A percentile compares a stretch with the other conserved stretches of the same genome.
Conservation (phyloP, 192 early-diverging fungal genomes). For the Piromyces sp. region DNA sequence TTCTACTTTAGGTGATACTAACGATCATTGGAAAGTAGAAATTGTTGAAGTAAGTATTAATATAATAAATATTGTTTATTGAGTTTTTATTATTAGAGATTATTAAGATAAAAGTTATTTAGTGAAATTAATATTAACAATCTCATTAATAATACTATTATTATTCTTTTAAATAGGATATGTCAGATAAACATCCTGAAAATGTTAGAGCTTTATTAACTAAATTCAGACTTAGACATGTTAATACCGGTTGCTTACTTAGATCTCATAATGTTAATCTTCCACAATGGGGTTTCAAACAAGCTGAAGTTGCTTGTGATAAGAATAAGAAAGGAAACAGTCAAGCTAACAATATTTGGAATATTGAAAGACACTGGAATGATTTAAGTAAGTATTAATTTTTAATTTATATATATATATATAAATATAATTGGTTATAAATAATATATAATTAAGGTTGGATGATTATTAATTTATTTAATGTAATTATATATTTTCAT, state of each 20-base stretch:
- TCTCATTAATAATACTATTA: no score
- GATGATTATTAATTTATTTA: slow-evolving; percentile 3
- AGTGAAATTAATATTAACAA: no score
- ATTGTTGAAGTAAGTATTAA: slow-evolving; percentile 21
- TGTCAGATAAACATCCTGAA: slow-evolving; percentile 12
- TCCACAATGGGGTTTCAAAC: not conserved
- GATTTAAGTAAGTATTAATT: slow-evolving; percentile 9
- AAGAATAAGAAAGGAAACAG: not conserved
- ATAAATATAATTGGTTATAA: no score
- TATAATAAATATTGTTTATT: no score
- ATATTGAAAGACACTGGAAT: slow-evolving; percentile 20
- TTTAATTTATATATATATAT: no score
- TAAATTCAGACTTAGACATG: not conserved
- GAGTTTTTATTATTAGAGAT: no score
- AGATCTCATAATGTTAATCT: not conserved
- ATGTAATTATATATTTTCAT: not conserved
- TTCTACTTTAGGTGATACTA: slow-evolving; percentile 65
- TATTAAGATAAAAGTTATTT: no score
- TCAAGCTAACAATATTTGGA: slow-evolving; percentile 10
- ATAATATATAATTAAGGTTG: no score
- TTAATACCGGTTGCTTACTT: not conserved
- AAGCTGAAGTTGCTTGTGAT: not conserved
- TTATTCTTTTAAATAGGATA: not conserved
- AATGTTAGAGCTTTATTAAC: slow-evolving; percentile 37
- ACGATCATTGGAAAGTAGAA: slow-evolving; percentile 81